Base-by-base conservation (phyloP, 148 eudicot genomes). In the Heliamphora exappendiculata region DNA sequence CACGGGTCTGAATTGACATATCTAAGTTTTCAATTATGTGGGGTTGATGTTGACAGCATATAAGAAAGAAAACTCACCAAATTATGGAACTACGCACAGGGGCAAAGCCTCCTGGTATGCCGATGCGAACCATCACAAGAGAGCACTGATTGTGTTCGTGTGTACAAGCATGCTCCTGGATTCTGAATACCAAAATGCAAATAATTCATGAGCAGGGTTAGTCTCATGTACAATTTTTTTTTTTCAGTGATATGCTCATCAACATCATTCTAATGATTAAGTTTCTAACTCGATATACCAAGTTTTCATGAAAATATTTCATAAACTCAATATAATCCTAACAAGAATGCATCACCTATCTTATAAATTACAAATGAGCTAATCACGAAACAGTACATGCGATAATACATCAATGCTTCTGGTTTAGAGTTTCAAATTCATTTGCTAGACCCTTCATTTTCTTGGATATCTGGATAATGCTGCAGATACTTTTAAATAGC, bases 81-180 rank as follows among this genome's bases (percentile, higher is more conserved):
- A 54, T 55, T 24, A 51, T 24, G 34, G 14, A 65, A 73, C 84
- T 89, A 94, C 37, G 97, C 98, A 81, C 98, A 94, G 28, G 98
- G 98, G 74, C 98, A 94, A 64, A 94, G 97, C 83, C 98, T 85
- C 84, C 86, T 89, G 13, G 98, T 94, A 84, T 92, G 96, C 82
- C 81, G 88, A 85, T 92, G 98, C 1, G 83, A 86, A 74, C 97
- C 98, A 80, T 89, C 92, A 76, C 98, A 94, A 49, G 93, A 83
- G 67, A 92, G 87, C 78, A 82, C 80, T 17, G 93, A 85, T 82
- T 79, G 86, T 67, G 83, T 85, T 81, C 74, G 80, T 1, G 92
- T 84, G 89, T 90, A 94, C 69, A 94, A 88, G 88, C 98, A 94
- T 49, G 96, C 92, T 81, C 97, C 98, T 29, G 98, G 98, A 76